A percentile compares a stretch with the other conserved stretches of the same genome.
These are phyloP conservation scores for Phytophthora citrophthora DNA, from an alignment of 352 stramenopile species.

Conservation along the genomic window DNA sequence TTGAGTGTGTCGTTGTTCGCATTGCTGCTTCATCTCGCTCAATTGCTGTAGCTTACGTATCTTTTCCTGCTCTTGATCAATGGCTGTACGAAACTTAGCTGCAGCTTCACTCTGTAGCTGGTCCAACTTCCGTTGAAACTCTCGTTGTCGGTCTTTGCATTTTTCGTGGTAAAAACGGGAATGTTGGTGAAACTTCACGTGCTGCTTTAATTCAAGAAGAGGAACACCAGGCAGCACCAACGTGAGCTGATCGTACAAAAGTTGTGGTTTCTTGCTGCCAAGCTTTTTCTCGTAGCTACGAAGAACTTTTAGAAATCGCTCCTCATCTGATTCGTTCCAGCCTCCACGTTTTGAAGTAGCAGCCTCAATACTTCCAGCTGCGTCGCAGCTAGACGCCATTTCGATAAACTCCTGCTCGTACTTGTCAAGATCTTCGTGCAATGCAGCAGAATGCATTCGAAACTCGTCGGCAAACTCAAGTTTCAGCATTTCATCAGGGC, in stretches of 20 bases:
- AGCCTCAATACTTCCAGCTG: constrained; percentile 39
- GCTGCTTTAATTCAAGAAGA: constrained; percentile 47
- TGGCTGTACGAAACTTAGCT: constrained; percentile 35
- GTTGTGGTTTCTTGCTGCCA: constrained; percentile 48
- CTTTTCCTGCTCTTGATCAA: constrained; percentile 36
- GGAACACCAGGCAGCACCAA: constrained; percentile 49
- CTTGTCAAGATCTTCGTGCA: constrained; percentile 38
- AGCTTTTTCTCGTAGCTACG: constrained; percentile 52
- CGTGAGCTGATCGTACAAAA: constrained; percentile 68
- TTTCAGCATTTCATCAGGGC: constrained; percentile 50
- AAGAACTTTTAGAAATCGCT: constrained; percentile 64
- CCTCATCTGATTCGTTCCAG: constrained; percentile 57
- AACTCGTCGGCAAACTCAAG: constrained; percentile 53
- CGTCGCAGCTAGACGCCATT: constrained; percentile 39
- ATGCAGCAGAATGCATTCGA: constrained; percentile 24
- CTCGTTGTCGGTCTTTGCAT: constrained; percentile 48
- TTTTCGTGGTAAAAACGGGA: constrained; percentile 64
- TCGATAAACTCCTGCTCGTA: constrained; percentile 50
- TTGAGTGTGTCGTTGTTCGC: constrained; percentile 43
- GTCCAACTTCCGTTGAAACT: constrained; percentile 47
- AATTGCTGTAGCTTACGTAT: constrained; percentile 42
- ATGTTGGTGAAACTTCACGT: constrained; percentile 71
- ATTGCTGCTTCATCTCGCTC: constrained; percentile 46
- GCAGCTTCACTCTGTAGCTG: constrained; percentile 36
- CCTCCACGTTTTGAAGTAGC: constrained; percentile 48